These are phyloP conservation scores for bread wheat (Triticum aestivum) DNA, from an alignment of 176 grass and related monocot genomes.

Conservation along the genomic window DNA sequence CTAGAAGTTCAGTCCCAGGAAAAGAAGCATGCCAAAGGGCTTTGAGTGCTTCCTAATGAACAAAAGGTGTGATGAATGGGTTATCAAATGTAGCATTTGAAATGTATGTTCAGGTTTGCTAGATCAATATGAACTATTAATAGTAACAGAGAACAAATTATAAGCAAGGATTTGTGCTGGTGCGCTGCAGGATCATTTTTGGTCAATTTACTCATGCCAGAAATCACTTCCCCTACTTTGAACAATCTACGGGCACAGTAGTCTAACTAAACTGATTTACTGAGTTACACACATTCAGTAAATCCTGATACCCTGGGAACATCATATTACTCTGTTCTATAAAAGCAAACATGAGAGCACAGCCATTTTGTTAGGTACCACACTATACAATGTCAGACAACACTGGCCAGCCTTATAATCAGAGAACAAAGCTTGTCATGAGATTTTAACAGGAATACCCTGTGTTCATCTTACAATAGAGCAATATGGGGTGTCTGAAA, in stretches of 20 bases:
- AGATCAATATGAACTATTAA: neutral
- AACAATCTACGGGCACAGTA: neutral
- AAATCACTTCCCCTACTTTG: neutral
- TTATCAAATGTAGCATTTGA: neutral
- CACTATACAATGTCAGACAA: neutral
- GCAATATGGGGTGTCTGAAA: neutral
- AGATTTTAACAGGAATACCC: neutral
- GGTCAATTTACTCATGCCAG: neutral
- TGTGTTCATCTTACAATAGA: neutral
- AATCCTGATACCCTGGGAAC: neutral
- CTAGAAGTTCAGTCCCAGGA: conserved; percentile 62
- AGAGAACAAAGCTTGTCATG: neutral
- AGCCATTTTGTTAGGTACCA: neutral
- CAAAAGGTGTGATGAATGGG: conserved; percentile 23
- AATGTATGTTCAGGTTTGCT: neutral
- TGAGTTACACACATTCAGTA: neutral
- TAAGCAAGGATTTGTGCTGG: neutral
- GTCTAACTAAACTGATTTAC: neutral
- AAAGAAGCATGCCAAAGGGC: conserved; percentile 68
- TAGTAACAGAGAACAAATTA: neutral
- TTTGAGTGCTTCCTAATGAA: conserved; percentile 65
- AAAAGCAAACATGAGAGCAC: neutral
- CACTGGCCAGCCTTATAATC: neutral
- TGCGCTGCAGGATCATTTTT: conserved; percentile 3
- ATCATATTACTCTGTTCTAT: neutral